Conservation (phyloP, 2,329 filamentous ascomycete genomes). For the Alternaria infectoria region DNA sequence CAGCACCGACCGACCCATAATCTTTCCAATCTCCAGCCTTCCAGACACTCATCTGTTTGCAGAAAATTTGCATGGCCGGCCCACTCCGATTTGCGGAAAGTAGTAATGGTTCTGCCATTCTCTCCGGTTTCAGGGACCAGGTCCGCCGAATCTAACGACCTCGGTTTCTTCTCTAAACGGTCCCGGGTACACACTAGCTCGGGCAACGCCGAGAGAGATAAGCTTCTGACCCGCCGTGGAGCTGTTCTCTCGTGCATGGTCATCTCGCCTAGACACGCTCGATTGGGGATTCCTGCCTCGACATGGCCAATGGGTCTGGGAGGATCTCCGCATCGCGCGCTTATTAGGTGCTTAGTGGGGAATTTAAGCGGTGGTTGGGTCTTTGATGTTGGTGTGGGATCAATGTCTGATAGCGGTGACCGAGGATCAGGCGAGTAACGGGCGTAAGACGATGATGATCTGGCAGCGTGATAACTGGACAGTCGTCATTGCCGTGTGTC, state of each 20-base stretch:
- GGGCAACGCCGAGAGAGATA: constrained; percentile 10
- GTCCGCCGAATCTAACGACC: constrained; percentile 2
- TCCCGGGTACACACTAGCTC: background rate
- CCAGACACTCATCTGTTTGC: background rate
- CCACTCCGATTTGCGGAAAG: constrained; percentile 6
- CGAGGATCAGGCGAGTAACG: constrained; percentile 3
- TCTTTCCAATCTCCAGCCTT: background rate
- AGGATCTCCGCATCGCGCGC: background rate
- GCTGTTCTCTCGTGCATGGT: constrained; percentile 1
- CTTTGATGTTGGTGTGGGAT: background rate
- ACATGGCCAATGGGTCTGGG: constrained; percentile 3
- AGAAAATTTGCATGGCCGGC: constrained; percentile 23
- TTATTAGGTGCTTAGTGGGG: background rate
- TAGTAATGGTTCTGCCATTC: background rate
- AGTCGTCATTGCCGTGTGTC: background rate
- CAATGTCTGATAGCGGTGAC: background rate
- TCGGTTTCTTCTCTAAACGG: constrained; percentile 2
- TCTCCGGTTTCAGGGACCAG: constrained; percentile 8
- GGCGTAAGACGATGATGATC: background rate
- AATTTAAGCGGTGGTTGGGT: background rate
- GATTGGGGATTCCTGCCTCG: constrained; percentile 4
- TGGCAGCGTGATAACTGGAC: background rate
- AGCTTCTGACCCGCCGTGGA: constrained; percentile 19
- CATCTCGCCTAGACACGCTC: constrained; percentile 11
- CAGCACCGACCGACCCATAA: background rate